Conservation (phyloP, 1,139 yeast species). For the Eremothecium sinecaudum region DNA sequence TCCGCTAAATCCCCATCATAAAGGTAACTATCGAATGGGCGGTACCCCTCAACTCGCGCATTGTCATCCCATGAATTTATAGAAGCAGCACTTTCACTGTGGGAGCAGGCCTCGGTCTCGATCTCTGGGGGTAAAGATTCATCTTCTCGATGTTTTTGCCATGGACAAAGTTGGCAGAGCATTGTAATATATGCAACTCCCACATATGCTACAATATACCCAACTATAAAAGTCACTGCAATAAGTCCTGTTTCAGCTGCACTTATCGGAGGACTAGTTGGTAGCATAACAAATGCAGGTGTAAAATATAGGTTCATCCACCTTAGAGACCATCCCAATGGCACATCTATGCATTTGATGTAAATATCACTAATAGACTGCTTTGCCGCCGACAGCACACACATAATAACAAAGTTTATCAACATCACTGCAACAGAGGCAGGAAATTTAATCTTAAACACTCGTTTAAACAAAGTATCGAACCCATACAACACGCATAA, state of each 20-base stretch:
- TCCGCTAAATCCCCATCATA: constrained; percentile 8
- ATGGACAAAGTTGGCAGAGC: constrained; percentile 33
- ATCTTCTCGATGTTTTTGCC: constrained; percentile 17
- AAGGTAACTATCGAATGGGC: too few species aligned
- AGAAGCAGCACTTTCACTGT: not conserved
- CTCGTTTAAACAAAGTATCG: constrained; percentile 40
- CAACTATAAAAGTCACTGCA: constrained; percentile 62
- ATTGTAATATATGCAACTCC: constrained; percentile 41
- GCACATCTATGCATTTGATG: constrained; percentile 46
- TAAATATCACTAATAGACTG: constrained; percentile 36
- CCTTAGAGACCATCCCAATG: constrained; percentile 58
- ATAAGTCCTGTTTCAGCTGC: constrained; percentile 63
- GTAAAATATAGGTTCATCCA: constrained; percentile 77
- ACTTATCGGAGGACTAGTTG: constrained; percentile 53
- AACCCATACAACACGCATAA: constrained; percentile 52
- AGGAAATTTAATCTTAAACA: constrained; percentile 53
- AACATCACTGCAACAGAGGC: constrained; percentile 72
- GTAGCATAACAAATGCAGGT: constrained; percentile 65
- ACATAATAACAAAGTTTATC: constrained; percentile 42
- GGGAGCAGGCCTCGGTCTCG: constrained; percentile 21
- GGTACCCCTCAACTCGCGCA: constrained; percentile 1
- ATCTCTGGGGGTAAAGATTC: constrained; percentile 25
- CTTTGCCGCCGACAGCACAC: constrained; percentile 26
- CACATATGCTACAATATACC: constrained; percentile 46
- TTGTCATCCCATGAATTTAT: not conserved